Base-by-base conservation (phyloP, 139 green algal genomes). In the Desmodesmus armatus region DNA sequence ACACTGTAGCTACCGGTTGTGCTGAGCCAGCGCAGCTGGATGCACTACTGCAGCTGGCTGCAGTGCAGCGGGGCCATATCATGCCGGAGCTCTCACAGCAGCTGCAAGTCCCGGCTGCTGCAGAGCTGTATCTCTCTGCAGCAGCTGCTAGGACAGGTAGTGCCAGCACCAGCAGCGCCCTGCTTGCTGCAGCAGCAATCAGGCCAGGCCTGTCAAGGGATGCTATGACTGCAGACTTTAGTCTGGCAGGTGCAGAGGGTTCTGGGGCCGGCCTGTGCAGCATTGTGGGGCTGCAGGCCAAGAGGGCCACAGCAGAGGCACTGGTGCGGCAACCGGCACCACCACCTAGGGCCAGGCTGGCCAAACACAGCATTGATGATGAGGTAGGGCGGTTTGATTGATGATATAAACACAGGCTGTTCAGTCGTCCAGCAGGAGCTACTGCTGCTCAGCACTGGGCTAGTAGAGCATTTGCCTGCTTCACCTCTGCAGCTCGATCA, bases 21-120 rank as follows among this genome's bases (percentile, higher is more conserved):
- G 40, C 17, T 31, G 77, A 84, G 37, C 47, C 85, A 19, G 78
- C 78, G 11, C 83, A 77, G 65, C 78, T 92, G 21, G 88, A 92
- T 70, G 82, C 55, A 3, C 27, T 71, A 19, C 53, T 92, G 49
- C 88, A 92, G 83, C 85, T 92, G 2, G 82, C 80, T 27, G 85
- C 85, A 0, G 53, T 88, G 5, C 25, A 43, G 5, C 43, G 80
- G 21, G 80, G 80, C 37, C 23, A 25, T 5, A 33, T 80, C 49
- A 21, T 13, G 25, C 69, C 80, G 13, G 9, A 60, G 35, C 67
- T 80, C 2, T 15, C 53, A 5, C 2, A 21, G 15, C 41, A 71
- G 37, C 80, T 86, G 23, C 80, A 86, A 25, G 80, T 86, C 33
- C 80, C 80, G 27, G 69, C 69, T 63, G 80, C 66, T 58, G 80